Evolutionary conservation across 495 filamentous ascomycete genomes (phyloP).

Genomic region (Aspergillus wentii): DNA sequence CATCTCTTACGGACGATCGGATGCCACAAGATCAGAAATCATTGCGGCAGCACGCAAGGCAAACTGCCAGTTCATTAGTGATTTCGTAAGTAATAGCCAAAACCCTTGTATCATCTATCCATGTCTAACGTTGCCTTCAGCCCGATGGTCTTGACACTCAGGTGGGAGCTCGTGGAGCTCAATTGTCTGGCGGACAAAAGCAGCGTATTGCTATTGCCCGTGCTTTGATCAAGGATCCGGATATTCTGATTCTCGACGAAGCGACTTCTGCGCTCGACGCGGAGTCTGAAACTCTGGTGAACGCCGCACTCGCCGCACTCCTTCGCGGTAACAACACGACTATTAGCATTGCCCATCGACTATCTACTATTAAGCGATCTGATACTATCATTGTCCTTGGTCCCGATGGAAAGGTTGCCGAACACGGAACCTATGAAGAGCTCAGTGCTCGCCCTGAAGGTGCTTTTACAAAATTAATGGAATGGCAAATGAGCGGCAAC

Average conservation of each 20-base stretch:
- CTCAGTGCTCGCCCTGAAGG: constrained; percentile 67
- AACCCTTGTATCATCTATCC: neutral
- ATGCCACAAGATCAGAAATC: constrained; percentile 74
- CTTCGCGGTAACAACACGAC: constrained; percentile 87
- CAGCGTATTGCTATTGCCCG: constrained; percentile 96
- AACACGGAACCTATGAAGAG: constrained; percentile 77
- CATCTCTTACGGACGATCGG: constrained; percentile 86
- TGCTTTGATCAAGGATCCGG: constrained; percentile 90
- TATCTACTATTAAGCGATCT: constrained; percentile 92
- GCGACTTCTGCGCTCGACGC: constrained; percentile 91
- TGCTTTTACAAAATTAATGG: constrained; percentile 92
- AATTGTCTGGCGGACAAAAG: constrained; percentile 94
- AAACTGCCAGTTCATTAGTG: constrained; percentile 95
- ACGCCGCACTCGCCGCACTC: constrained; percentile 75
- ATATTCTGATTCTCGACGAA: constrained; percentile 95
- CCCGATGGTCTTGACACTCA: constrained; percentile 92
- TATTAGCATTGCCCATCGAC: constrained; percentile 91
- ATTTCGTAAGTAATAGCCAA: constrained; percentile 58
- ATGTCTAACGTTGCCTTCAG: constrained; percentile 22
- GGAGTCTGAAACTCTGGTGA: constrained; percentile 95
- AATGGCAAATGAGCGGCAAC: constrained; percentile 94
- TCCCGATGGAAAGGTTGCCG: constrained; percentile 79
- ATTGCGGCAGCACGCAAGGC: constrained; percentile 82
- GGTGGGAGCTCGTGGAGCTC: constrained; percentile 87
- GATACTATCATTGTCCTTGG: constrained; percentile 88